A percentile compares a stretch with the other conserved stretches of the same genome.
Conservation (phyloP, 441 rosid species). For the Kokia cookei region DNA sequence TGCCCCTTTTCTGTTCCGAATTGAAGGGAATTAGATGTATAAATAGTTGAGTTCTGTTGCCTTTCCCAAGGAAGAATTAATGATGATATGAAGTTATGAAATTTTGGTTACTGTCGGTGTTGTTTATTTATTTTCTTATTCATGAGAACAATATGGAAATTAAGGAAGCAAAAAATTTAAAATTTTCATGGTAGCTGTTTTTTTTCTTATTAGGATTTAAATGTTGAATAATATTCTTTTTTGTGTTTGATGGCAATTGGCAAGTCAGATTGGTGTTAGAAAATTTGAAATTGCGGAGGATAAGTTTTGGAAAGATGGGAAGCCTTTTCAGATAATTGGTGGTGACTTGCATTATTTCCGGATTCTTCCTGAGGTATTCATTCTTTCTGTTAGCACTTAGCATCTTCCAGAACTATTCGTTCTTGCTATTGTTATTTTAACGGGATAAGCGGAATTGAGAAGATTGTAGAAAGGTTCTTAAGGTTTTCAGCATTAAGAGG, state of each 20-base stretch:
- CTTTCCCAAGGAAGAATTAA: not conserved
- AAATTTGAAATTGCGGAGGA: constrained; percentile 66
- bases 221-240: not conserved
- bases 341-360: constrained; percentile 96
- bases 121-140: not conserved
- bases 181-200: not conserved
- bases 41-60: not conserved
- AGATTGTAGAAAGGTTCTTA: not conserved
- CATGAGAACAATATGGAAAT: not conserved
- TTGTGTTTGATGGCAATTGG: not conserved
- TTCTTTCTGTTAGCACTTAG: not conserved
- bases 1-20: not conserved
- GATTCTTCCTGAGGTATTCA: constrained; percentile 76
- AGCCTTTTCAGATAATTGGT: constrained; percentile 70
- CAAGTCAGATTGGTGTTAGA: constrained; percentile 18
- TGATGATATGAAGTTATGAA: not conserved
- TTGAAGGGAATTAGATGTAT: not conserved
- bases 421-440: not conserved
- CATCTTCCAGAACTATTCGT: not conserved
- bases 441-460: not conserved
- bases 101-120: not conserved
- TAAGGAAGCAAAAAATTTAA: not conserved
- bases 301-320: constrained; percentile 77
- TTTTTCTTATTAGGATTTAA: not conserved
- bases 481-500: not conserved